phyloP scores from a whole-genome alignment of 129 eudicot species.

The Flaveria bidentis region DNA sequence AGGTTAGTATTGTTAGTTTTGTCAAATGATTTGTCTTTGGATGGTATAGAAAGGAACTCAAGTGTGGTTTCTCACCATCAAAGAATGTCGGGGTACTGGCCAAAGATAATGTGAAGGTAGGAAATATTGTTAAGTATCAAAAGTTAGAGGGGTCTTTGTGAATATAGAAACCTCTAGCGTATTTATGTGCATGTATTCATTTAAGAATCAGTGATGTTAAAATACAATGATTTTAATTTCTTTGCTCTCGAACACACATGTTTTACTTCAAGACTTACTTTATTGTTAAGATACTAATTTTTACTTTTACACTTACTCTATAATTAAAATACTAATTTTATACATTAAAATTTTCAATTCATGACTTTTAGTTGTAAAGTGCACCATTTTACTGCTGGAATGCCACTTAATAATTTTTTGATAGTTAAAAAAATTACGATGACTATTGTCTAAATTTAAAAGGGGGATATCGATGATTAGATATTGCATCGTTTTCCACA shows the following conservation, averaged over 20 bases:
- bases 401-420: no score
- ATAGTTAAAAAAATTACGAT: no score
- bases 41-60: constrained; percentile 1
- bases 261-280: no score
- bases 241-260: no score
- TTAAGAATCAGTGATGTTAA: not conserved
- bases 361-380: no score
- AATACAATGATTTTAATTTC: not conserved
- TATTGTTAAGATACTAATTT: no score
- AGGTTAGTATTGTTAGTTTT: not conserved
- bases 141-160: constrained; percentile 12
- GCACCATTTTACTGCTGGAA: no score
- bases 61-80: constrained; percentile 9
- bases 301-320: no score
- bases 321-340: no score
- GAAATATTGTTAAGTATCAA: constrained; percentile 3
- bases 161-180: constrained; percentile 7
- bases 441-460: not conserved
- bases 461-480: constrained; percentile 1
- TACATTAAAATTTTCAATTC: no score
- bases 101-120: not conserved
- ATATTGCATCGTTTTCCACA: constrained; percentile 10
- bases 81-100: constrained; percentile 2
- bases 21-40: not conserved
- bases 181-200: not conserved